These are phyloP conservation scores for Xerocomellus chrysenteron DNA, from an alignment of 768 basidiomycete species.

Conservation along the genomic window DNA sequence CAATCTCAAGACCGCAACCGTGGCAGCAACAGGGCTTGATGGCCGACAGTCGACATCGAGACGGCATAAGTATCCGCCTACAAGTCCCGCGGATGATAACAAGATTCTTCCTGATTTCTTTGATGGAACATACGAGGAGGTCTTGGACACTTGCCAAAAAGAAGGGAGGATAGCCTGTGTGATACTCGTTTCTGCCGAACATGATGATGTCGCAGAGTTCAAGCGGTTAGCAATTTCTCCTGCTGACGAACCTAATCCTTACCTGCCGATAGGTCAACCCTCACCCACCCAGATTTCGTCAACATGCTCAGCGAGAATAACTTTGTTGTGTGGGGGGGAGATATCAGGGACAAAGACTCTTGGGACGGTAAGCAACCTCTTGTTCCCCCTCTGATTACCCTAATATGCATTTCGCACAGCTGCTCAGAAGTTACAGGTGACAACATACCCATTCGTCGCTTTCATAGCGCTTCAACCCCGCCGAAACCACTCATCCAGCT, in stretches of 20 bases:
- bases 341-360: constrained; percentile 78
- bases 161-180: constrained; percentile 77
- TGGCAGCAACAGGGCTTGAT: constrained; percentile 39
- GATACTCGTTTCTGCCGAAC: constrained; percentile 83
- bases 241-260: not conserved
- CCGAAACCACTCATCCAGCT: constrained; percentile 37
- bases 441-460: constrained; percentile 90
- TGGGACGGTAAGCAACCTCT: constrained; percentile 56
- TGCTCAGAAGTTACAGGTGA: constrained; percentile 75
- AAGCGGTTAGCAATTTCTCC: constrained; percentile 55
- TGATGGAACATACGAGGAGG: constrained; percentile 78
- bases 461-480: constrained; percentile 87
- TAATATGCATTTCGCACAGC: constrained; percentile 32
- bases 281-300: constrained; percentile 73
- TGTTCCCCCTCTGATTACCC: not conserved
- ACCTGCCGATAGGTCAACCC: constrained; percentile 51
- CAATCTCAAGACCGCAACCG: constrained; percentile 44
- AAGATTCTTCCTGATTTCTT: constrained; percentile 79
- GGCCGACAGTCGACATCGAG: constrained; percentile 46
- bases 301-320: constrained; percentile 68
- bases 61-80: constrained; percentile 27
- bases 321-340: constrained; percentile 89
- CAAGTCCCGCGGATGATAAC: constrained; percentile 32
- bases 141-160: constrained; percentile 64
- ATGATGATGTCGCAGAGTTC: constrained; percentile 86